Percentiles rank a stretch among this genome's conserved stretches.
Evolutionary conservation across 108 stramenopile genomes (phyloP).

Genomic region (Thalassiosira profunda): DNA sequence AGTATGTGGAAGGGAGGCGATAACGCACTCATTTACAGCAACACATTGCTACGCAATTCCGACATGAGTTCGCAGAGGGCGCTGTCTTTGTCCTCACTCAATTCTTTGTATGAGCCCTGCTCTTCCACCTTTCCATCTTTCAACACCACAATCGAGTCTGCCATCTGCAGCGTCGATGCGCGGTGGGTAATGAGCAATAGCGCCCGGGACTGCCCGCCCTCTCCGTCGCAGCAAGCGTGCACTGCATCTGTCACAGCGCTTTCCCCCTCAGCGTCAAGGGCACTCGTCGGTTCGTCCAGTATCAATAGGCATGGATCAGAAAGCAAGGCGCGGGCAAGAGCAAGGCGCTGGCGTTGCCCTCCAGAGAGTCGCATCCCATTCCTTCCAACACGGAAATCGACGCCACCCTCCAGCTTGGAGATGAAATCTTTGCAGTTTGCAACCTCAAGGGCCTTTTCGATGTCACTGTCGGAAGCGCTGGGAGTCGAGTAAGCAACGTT

Average conservation of each 20-base stretch:
- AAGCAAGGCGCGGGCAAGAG: slow-evolving; percentile 95
- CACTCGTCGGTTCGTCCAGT: slow-evolving; percentile 91
- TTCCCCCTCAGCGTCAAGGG: slow-evolving; percentile 83
- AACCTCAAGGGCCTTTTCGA: slow-evolving; percentile 51
- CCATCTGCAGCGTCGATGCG: slow-evolving; percentile 64
- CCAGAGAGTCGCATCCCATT: slow-evolving; percentile 92
- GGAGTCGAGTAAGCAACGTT: slow-evolving; percentile 85
- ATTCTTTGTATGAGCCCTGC: slow-evolving; percentile 52
- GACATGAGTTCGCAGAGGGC: slow-evolving; percentile 70
- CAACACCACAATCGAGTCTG: slow-evolving; percentile 73
- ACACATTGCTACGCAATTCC: too few relatives aligned
- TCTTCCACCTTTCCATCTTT: slow-evolving; percentile 70
- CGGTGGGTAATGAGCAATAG: slow-evolving; percentile 83
- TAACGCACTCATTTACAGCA: too few relatives aligned
- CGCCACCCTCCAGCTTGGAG: slow-evolving; percentile 68
- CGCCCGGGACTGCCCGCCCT: slow-evolving; percentile 27
- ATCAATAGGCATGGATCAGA: slow-evolving; percentile 87
- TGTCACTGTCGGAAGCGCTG: slow-evolving; percentile 56
- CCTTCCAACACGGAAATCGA: slow-evolving; percentile 87
- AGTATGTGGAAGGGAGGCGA: too few relatives aligned
- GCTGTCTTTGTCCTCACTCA: slow-evolving; percentile 46
- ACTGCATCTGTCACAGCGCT: slow-evolving; percentile 73
- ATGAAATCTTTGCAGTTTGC: slow-evolving; percentile 82
- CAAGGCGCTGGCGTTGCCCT: slow-evolving; percentile 94
- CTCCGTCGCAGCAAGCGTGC: slow-evolving; percentile 57